phyloP scores from a whole-genome alignment of 768 basidiomycete genomes.

The Agrocybe chaxingu region DNA sequence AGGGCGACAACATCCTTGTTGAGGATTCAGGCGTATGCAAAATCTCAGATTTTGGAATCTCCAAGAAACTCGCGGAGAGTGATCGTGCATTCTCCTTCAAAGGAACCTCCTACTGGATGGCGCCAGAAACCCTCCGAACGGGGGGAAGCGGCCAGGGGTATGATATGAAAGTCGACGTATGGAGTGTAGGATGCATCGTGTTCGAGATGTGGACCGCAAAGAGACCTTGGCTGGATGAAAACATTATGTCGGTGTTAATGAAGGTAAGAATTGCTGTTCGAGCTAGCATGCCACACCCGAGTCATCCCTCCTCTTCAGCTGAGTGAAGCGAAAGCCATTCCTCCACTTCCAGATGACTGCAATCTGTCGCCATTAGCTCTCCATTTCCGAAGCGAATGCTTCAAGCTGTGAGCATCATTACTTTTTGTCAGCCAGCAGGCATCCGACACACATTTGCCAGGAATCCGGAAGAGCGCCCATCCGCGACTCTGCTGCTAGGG shows the following conservation, averaged over 20 bases:
- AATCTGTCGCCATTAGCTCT: conserved; percentile 57
- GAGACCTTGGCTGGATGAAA: conserved; percentile 78
- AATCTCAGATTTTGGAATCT: conserved; percentile 95
- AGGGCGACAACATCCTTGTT: conserved; percentile 92
- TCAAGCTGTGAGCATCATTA: conserved; percentile 53
- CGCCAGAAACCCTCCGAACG: conserved; percentile 77
- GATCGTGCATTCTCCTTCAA: conserved; percentile 65
- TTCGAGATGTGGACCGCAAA: conserved; percentile 96
- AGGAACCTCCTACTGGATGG: conserved; percentile 97
- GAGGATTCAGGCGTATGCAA: conserved; percentile 85
- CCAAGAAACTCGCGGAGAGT: conserved; percentile 80
- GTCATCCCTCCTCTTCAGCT: conserved; percentile 39
- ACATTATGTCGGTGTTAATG: conserved; percentile 68
- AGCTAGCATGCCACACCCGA: not conserved
- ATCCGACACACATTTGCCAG: conserved; percentile 28
- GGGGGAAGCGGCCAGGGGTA: conserved; percentile 63
- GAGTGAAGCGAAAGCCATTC: conserved; percentile 60
- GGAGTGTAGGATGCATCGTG: conserved; percentile 91
- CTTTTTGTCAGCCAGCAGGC: not conserved
- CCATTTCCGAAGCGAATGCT: conserved; percentile 76
- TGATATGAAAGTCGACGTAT: conserved; percentile 93
- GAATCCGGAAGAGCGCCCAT: conserved; percentile 68
- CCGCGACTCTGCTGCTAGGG: conserved; percentile 56
- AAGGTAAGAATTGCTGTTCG: conserved; percentile 47
- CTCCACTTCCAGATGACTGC: conserved; percentile 74